These are phyloP conservation scores for Lodderomyces jiufengensis DNA, from an alignment of 1,139 yeast genomes.

Conservation along the genomic window DNA sequence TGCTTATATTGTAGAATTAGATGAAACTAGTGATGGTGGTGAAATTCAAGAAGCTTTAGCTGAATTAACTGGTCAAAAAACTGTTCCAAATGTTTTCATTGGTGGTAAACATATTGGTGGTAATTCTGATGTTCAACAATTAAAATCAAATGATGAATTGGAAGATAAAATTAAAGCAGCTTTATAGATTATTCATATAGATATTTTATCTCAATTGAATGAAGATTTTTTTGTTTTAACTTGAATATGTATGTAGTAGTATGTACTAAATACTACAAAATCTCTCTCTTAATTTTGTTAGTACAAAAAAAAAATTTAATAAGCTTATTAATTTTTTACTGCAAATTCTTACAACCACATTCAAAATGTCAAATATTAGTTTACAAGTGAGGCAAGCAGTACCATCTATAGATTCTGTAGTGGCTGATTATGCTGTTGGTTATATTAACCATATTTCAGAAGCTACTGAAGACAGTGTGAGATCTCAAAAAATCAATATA, in stretches of 20 bases:
- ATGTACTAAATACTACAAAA: too few species aligned
- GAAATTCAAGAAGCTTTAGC: constrained; percentile 73
- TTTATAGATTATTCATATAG: constrained; percentile 19
- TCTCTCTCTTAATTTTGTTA: too few species aligned
- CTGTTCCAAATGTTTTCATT: constrained; percentile 91
- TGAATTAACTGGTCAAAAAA: constrained; percentile 81
- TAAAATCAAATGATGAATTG: constrained; percentile 38
- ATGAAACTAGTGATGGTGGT: constrained; percentile 40
- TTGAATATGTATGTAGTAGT: too few species aligned
- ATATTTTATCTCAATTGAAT: not conserved
- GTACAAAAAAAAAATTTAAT: too few species aligned
- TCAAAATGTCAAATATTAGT: constrained; percentile 49
- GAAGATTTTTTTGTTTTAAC: not conserved
- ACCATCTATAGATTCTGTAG: constrained; percentile 84
- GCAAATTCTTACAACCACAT: too few species aligned
- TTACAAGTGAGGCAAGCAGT: constrained; percentile 83
- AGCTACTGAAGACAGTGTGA: constrained; percentile 78
- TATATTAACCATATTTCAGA: constrained; percentile 74
- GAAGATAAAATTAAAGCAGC: constrained; percentile 38
- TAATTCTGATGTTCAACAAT: constrained; percentile 75
- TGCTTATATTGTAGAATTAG: constrained; percentile 65
- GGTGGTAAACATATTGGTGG: constrained; percentile 94
- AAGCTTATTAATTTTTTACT: too few species aligned
- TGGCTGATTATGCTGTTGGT: constrained; percentile 88
- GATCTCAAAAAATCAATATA: constrained; percentile 67